A percentile compares a stretch with the other conserved stretches of the same genome.
phyloP scores from a whole-genome alignment of 306 rosid species.

The Parietaria judaica region DNA sequence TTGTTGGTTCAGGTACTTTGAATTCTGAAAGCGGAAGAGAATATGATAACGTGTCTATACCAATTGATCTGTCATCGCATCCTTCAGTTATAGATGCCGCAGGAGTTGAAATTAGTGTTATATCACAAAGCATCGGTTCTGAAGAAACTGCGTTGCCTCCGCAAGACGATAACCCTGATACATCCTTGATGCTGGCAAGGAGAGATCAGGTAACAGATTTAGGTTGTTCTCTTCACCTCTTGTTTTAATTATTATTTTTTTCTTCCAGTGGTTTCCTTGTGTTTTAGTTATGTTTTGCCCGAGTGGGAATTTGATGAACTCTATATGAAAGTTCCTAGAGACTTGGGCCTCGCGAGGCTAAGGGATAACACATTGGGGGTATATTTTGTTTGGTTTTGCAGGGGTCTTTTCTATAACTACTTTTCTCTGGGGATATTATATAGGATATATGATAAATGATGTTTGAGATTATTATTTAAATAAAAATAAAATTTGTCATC shows the following conservation, averaged over 20 bases:
- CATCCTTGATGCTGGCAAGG: slow-evolving; percentile 39
- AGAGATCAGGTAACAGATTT: slow-evolving; percentile 90
- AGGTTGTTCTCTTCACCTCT: slow-evolving; percentile 78
- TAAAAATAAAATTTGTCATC: too few species aligned
- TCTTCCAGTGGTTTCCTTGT: neutral
- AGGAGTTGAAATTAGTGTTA: slow-evolving; percentile 15
- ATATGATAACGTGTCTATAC: slow-evolving; percentile 21
- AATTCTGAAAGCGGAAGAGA: slow-evolving; percentile 31
- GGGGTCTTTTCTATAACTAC: too few species aligned
- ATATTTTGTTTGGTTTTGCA: too few species aligned
- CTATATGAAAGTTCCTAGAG: too few species aligned
- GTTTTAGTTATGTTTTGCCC: slow-evolving; percentile 1
- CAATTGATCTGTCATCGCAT: slow-evolving; percentile 15
- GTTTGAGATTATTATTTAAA: too few species aligned
- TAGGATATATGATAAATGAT: too few species aligned
- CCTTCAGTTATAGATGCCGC: slow-evolving; percentile 27
- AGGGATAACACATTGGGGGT: too few species aligned
- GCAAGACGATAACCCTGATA: slow-evolving; percentile 21
- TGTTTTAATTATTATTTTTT: slow-evolving; percentile 17
- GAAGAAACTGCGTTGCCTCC: slow-evolving; percentile 19
- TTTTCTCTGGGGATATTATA: too few species aligned
- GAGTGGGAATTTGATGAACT: neutral
- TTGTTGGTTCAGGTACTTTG: slow-evolving; percentile 25
- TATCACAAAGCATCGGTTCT: slow-evolving; percentile 21
- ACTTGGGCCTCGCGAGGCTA: too few species aligned